Conservation (phyloP, 2,329 filamentous ascomycete genomes). For the Akanthomyces muscarius region DNA sequence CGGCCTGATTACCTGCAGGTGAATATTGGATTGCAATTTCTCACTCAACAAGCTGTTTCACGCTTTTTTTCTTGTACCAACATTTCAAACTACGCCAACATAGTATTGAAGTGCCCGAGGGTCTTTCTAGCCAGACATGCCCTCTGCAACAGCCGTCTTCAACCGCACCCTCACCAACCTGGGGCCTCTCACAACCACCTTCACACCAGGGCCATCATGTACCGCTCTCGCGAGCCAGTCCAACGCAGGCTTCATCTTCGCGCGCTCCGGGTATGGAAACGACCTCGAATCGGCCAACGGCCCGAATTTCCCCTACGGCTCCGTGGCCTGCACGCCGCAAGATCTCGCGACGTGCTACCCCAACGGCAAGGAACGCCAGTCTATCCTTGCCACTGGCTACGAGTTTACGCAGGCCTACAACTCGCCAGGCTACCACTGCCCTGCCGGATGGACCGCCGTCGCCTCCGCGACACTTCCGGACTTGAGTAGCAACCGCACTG, state of each 20-base stretch:
- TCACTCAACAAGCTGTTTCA: background rate
- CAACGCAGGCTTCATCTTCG: background rate
- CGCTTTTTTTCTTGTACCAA: background rate
- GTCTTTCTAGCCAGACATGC: background rate
- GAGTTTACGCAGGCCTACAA: background rate
- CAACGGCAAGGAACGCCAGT: background rate
- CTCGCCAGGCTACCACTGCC: background rate
- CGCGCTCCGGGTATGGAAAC: background rate
- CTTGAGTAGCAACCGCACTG: background rate
- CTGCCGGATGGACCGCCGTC: background rate
- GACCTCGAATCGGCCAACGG: background rate
- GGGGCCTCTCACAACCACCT: background rate
- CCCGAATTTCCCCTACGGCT: background rate
- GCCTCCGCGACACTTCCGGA: background rate
- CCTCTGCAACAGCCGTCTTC: background rate
- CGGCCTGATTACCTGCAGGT: background rate
- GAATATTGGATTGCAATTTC: background rate
- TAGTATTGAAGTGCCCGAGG: too few species aligned
- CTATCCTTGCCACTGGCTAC: background rate
- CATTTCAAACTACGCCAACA: too few species aligned
- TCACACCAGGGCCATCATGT: background rate
- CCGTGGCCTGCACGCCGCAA: slow-evolving; percentile 3
- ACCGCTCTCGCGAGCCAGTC: background rate
- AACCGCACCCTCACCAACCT: slow-evolving; percentile 7
- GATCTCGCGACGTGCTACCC: background rate